phyloP scores from a whole-genome alignment of 176 grass and related monocot genomes.

The Luzula sylvatica region DNA sequence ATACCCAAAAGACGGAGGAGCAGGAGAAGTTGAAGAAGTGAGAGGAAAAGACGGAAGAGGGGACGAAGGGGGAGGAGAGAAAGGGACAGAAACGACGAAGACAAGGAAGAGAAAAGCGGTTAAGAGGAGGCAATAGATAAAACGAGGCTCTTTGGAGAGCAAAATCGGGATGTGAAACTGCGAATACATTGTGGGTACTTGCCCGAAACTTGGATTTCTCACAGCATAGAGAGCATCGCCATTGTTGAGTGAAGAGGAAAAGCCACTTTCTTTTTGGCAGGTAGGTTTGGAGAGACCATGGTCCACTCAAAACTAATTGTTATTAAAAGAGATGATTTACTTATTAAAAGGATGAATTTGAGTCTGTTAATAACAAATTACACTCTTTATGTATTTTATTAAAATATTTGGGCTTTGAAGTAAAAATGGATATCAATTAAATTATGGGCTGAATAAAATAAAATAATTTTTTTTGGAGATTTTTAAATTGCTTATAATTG shows the following conservation, averaged over 20 bases:
- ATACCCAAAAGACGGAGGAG: constrained; percentile 56
- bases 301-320: too few relatives aligned
- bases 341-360: too few relatives aligned
- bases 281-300: too few relatives aligned
- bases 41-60: constrained; percentile 11
- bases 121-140: constrained; percentile 61
- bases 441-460: too few relatives aligned
- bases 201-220: constrained; percentile 16
- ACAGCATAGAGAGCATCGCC: neutral
- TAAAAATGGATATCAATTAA: too few relatives aligned
- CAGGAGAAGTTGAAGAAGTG: constrained; percentile 25
- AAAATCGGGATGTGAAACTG: constrained; percentile 21
- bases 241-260: neutral
- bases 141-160: constrained; percentile 63
- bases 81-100: constrained; percentile 24
- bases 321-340: too few relatives aligned
- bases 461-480: too few relatives aligned
- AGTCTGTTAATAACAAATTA: too few relatives aligned
- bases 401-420: too few relatives aligned
- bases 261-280: too few relatives aligned
- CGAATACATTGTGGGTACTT: constrained; percentile 12
- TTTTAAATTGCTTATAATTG: too few relatives aligned
- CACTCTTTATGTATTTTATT: too few relatives aligned
- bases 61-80: constrained; percentile 23
- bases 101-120: constrained; percentile 59